A percentile compares a stretch with the other conserved stretches of the same genome.
Conservation (phyloP, 148 eudicot genomes). For the Amaranthus hypochondriacus region DNA sequence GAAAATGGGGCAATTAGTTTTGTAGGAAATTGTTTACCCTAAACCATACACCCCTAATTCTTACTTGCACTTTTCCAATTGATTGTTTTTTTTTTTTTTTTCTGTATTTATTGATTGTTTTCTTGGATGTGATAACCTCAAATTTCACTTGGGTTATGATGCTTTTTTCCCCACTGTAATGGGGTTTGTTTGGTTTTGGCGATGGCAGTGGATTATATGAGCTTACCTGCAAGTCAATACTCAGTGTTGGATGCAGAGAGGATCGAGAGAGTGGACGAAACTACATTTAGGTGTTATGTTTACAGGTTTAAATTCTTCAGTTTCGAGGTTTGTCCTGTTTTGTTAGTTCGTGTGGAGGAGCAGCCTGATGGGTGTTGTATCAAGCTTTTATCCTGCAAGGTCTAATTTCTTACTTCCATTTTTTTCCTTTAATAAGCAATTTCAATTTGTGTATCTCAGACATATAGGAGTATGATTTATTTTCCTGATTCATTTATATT, state of each 20-base stretch:
- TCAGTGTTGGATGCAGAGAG: conserved; percentile 92
- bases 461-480: too few species aligned
- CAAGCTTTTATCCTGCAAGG: conserved; percentile 81
- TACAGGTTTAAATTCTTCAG: conserved; percentile 75
- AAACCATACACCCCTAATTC: neutral
- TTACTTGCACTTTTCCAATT: neutral
- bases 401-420: conserved; percentile 18
- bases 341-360: conserved; percentile 72
- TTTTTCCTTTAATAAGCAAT: neutral
- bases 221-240: conserved; percentile 92
- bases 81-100: neutral
- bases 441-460: neutral
- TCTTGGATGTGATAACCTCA: neutral
- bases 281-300: conserved; percentile 77
- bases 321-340: conserved; percentile 88
- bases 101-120: conserved; percentile 4
- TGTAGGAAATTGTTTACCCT: neutral
- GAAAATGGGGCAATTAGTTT: neutral
- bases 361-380: conserved; percentile 76
- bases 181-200: neutral
- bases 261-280: conserved; percentile 79
- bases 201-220: conserved; percentile 74
- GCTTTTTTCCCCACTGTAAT: neutral
- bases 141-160: neutral
- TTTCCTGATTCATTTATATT: too few species aligned